These are phyloP conservation scores for Rugonectria rugulosa DNA, from an alignment of 2,329 filamentous ascomycete species.

Conservation along the genomic window DNA sequence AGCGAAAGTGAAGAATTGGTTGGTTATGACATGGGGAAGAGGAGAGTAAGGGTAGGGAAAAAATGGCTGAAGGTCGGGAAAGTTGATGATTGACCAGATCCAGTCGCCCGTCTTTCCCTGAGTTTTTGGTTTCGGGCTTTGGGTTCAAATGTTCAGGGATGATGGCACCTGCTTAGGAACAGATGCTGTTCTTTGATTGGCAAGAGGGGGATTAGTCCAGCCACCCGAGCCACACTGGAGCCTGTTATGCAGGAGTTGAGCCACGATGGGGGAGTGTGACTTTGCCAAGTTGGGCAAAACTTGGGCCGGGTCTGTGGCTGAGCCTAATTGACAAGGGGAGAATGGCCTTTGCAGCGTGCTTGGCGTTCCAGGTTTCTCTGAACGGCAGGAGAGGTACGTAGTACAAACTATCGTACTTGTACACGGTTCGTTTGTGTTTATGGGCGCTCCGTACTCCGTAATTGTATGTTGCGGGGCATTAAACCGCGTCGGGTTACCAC, in stretches of 20 bases:
- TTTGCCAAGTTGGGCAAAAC: no score
- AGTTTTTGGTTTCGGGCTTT: conserved; percentile 32
- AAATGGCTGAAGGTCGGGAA: conserved; percentile 35
- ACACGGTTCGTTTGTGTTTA: conserved; percentile 14
- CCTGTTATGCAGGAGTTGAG: not conserved
- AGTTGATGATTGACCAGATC: conserved; percentile 38
- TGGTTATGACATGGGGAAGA: no score
- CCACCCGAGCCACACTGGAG: conserved; percentile 25
- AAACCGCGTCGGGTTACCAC: conserved; percentile 14
- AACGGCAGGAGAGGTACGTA: not conserved
- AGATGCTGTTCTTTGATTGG: conserved; percentile 18
- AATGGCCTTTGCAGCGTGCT: no score
- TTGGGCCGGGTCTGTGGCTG: not conserved
- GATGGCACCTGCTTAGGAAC: conserved; percentile 19
- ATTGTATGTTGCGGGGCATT: conserved; percentile 2
- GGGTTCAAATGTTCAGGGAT: conserved; percentile 42
- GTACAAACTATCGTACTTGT: no score
- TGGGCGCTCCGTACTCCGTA: no score
- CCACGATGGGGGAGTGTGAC: not conserved
- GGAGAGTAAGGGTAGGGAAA: no score
- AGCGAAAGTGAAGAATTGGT: conserved; percentile 27
- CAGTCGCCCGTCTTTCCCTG: conserved; percentile 25
- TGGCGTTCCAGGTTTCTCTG: no score
- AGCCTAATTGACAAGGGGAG: not conserved
- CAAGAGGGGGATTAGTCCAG: conserved; percentile 24